A percentile compares a stretch with the other conserved stretches of the same genome.
Conservation (phyloP, 768 basidiomycete genomes). For the Symmetrospora coprosmae region DNA sequence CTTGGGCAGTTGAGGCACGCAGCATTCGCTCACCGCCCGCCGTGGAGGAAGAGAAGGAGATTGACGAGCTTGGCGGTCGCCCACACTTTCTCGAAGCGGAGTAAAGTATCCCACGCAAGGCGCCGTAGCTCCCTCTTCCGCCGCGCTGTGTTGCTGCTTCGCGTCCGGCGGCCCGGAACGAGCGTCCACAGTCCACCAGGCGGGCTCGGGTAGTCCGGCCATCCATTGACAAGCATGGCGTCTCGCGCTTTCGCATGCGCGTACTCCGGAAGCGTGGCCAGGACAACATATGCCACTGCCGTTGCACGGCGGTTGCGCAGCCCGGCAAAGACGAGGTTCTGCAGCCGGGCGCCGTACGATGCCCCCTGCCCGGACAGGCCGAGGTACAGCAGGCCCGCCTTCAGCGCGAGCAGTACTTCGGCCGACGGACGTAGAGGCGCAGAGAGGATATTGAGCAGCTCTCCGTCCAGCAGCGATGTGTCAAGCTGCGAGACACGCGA, state of each 20-base stretch:
- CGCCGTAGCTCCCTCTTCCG: slow-evolving; percentile 27
- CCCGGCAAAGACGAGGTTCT: slow-evolving; percentile 20
- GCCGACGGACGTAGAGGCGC: slow-evolving; percentile 68
- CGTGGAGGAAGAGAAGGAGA: slow-evolving; percentile 68
- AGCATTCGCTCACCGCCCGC: slow-evolving; percentile 53
- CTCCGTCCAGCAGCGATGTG: slow-evolving; percentile 74
- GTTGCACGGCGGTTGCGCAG: not conserved
- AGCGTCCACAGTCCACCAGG: slow-evolving; percentile 18
- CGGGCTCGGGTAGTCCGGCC: slow-evolving; percentile 30
- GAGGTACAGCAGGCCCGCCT: slow-evolving; percentile 44
- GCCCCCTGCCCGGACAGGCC: slow-evolving; percentile 8
- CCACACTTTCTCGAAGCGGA: slow-evolving; percentile 23
- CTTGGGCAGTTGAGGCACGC: not conserved
- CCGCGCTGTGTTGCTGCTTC: slow-evolving; percentile 2
- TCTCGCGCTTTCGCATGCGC: slow-evolving; percentile 22
- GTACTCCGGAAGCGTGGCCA: slow-evolving; percentile 17
- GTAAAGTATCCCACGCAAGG: slow-evolving; percentile 26
- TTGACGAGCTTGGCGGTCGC: slow-evolving; percentile 43
- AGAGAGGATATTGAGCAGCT: slow-evolving; percentile 63
- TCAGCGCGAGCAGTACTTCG: slow-evolving; percentile 41
- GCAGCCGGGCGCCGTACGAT: slow-evolving; percentile 20
- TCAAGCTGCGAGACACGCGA: slow-evolving; percentile 80
- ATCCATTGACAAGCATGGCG: slow-evolving; percentile 26
- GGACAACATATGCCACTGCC: not conserved
- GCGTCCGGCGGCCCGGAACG: slow-evolving; percentile 3